Conservation (phyloP, 2,329 filamentous ascomycete genomes). For the Stylonectria norvegica region DNA sequence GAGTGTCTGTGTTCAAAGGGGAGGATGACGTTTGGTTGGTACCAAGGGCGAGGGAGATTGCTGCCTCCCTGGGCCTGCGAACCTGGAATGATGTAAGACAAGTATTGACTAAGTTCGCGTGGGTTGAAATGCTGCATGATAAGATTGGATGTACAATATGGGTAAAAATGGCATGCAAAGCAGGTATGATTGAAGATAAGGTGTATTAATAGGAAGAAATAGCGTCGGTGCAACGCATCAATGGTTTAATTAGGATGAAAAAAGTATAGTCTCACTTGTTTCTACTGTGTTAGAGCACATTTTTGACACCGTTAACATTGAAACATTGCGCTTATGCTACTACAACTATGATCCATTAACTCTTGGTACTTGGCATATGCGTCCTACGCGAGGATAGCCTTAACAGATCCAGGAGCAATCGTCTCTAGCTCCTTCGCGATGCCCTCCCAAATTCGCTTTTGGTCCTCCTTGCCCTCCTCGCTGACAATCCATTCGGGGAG, state of each 20-base stretch:
- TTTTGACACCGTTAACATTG: no score
- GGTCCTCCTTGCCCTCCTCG: slow-evolving; percentile 14
- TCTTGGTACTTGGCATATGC: neutral
- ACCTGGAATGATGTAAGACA: slow-evolving; percentile 6
- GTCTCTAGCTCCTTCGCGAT: slow-evolving; percentile 27
- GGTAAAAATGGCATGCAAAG: no score
- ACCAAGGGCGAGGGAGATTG: neutral
- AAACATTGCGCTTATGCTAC: no score
- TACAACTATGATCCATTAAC: neutral
- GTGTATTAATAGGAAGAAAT: no score
- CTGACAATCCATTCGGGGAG: slow-evolving; percentile 23
- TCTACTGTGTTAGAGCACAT: no score
- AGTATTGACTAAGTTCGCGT: slow-evolving; percentile 3
- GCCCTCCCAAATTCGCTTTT: slow-evolving; percentile 27
- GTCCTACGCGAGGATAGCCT: slow-evolving; percentile 6
- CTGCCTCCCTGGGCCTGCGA: neutral
- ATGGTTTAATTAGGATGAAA: no score
- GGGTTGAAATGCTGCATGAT: slow-evolving; percentile 5
- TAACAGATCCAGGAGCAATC: slow-evolving; percentile 27
- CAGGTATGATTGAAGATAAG: no score
- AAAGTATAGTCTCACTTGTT: no score
- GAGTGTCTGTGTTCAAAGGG: slow-evolving; percentile 3
- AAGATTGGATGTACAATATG: no score
- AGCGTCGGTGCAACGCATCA: no score
- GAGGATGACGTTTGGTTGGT: slow-evolving; percentile 6